Conservation (phyloP, 2,329 filamentous ascomycete genomes). For the Paecilomyces variotii region DNA sequence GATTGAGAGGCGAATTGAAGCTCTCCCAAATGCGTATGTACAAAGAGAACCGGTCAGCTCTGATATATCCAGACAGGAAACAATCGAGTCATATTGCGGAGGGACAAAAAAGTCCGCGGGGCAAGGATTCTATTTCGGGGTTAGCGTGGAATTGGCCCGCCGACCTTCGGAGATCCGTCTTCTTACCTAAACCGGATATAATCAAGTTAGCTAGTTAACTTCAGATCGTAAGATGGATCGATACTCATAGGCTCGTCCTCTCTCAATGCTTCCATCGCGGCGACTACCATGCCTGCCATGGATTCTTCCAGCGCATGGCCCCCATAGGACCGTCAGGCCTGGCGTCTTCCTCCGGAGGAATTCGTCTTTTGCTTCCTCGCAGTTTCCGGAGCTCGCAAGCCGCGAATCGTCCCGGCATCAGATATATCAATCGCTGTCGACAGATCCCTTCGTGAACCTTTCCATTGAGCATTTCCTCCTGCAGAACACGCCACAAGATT, state of each 20-base stretch:
- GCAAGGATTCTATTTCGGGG: background rate
- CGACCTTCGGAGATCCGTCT: background rate
- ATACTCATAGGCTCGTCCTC: conserved; percentile 4
- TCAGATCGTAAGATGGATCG: background rate
- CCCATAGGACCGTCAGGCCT: conserved; percentile 4
- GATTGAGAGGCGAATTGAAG: background rate
- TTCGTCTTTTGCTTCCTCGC: conserved; percentile 21
- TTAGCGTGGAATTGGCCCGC: background rate
- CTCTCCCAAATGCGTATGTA: background rate
- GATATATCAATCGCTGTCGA: conserved; percentile 62
- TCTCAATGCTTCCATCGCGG: conserved; percentile 20
- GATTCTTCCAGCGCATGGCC: conserved; percentile 7
- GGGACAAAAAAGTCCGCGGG: background rate
- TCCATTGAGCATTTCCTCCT: conserved; percentile 89
- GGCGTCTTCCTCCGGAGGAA: conserved; percentile 14
- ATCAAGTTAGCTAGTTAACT: background rate
- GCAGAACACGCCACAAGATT: conserved; percentile 61
- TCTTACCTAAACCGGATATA: background rate
- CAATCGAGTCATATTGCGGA: background rate
- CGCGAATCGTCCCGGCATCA: conserved; percentile 41
- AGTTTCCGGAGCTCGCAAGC: conserved; percentile 26
- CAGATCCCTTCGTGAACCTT: conserved; percentile 80
- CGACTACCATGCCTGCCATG: conserved; percentile 13
- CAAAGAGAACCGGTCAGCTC: background rate
- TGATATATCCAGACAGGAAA: background rate